Conservation (phyloP, 768 basidiomycete genomes). For the Rhodotorula diobovata region DNA sequence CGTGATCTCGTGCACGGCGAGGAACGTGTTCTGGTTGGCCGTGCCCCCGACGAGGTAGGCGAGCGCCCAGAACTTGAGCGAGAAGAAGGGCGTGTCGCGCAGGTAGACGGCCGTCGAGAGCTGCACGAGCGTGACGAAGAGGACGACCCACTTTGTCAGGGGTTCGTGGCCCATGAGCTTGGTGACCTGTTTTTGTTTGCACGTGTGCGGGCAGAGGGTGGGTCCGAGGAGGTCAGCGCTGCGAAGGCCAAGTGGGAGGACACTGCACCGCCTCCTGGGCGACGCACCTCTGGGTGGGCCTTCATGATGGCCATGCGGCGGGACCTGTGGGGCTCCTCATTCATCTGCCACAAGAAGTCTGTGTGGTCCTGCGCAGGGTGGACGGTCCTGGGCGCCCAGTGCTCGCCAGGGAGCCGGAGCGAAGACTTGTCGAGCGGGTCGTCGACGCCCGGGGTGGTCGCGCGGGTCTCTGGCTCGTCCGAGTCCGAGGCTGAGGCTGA, state of each 20-base stretch:
- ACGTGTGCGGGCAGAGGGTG: background rate
- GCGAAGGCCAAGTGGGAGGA: too few relatives aligned
- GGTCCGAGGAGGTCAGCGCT: background rate
- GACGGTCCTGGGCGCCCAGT: slow-evolving; percentile 45
- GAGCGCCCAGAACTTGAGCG: slow-evolving; percentile 64
- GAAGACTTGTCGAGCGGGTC: background rate
- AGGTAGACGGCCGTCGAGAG: slow-evolving; percentile 61
- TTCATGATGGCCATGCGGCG: slow-evolving; percentile 85
- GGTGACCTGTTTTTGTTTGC: slow-evolving; percentile 82
- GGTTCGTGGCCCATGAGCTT: slow-evolving; percentile 96
- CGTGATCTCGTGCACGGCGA: slow-evolving; percentile 97
- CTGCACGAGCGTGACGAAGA: slow-evolving; percentile 74
- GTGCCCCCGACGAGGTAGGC: slow-evolving; percentile 90
- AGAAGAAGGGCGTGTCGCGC: slow-evolving; percentile 64
- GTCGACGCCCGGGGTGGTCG: slow-evolving; percentile 28
- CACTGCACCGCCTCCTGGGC: background rate
- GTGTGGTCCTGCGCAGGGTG: slow-evolving; percentile 66
- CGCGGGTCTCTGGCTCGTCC: slow-evolving; percentile 22
- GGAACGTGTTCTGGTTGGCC: slow-evolving; percentile 93
- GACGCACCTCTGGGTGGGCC: slow-evolving; percentile 78
- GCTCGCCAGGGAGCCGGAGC: slow-evolving; percentile 6
- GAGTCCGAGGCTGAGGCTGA: slow-evolving; percentile 2
- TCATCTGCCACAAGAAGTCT: slow-evolving; percentile 95
- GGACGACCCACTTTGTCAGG: slow-evolving; percentile 83
- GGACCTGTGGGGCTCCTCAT: slow-evolving; percentile 91